Evolutionary conservation across 2,329 filamentous ascomycete genomes (phyloP).

Genomic region (Pestalotiopsis sp.): DNA sequence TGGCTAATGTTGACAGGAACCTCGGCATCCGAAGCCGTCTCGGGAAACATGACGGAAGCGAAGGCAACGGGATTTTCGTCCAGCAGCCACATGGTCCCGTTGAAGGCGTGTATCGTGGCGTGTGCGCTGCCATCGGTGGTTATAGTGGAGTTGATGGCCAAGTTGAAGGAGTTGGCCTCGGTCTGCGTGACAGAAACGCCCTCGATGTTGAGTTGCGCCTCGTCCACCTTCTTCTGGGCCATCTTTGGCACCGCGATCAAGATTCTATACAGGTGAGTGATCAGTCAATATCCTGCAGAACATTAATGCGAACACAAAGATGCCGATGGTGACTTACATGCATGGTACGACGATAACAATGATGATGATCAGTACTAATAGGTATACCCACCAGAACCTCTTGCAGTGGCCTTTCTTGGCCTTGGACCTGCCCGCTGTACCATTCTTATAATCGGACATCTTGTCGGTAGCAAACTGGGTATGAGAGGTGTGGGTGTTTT

Average conservation of each 20-base stretch:
- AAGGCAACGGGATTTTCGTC: slow-evolving; percentile 51
- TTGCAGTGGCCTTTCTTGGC: slow-evolving; percentile 47
- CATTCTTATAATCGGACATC: slow-evolving; percentile 18
- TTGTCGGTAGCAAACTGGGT: neutral
- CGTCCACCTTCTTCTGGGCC: slow-evolving; percentile 56
- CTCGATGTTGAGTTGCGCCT: slow-evolving; percentile 52
- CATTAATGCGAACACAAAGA: neutral
- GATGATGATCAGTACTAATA: slow-evolving; percentile 50
- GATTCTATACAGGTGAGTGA: slow-evolving; percentile 39
- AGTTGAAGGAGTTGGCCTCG: slow-evolving; percentile 42
- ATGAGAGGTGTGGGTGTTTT: neutral
- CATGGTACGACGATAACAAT: slow-evolving; percentile 57
- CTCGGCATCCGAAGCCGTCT: slow-evolving; percentile 47
- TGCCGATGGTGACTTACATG: slow-evolving; percentile 49
- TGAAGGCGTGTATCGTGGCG: slow-evolving; percentile 51
- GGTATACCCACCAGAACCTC: slow-evolving; percentile 62
- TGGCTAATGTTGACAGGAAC: slow-evolving; percentile 55
- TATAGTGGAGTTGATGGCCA: slow-evolving; percentile 59
- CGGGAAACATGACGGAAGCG: slow-evolving; percentile 50
- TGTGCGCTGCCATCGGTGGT: slow-evolving; percentile 50
- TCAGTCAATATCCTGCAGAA: neutral
- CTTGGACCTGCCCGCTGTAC: slow-evolving; percentile 33
- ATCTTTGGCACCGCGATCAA: slow-evolving; percentile 57
- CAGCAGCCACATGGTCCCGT: slow-evolving; percentile 55
- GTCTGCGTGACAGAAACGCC: slow-evolving; percentile 50